phyloP scores from a whole-genome alignment of 2,329 filamentous ascomycete genomes.

The Paecilomyces fulvus region DNA sequence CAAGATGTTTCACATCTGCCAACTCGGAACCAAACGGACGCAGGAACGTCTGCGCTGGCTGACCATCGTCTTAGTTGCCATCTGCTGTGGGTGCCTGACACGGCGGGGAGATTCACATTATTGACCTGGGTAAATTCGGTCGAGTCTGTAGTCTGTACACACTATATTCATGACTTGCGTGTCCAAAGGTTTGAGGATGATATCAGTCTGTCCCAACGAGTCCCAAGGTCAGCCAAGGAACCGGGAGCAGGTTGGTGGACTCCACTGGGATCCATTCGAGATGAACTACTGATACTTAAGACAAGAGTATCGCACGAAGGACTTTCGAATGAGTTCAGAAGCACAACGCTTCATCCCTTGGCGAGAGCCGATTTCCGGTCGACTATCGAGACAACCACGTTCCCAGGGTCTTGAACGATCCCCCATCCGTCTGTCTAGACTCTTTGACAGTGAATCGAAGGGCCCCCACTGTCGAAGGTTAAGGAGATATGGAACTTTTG shows the following conservation, averaged over 20 bases:
- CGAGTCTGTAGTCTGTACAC: no score
- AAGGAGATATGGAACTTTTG: neutral
- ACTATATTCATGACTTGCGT: neutral
- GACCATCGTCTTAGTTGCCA: neutral
- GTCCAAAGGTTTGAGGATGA: neutral
- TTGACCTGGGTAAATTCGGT: no score
- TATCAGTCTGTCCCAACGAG: neutral
- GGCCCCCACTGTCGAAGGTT: neutral
- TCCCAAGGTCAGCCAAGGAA: neutral
- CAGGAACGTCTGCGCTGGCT: neutral
- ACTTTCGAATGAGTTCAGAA: neutral
- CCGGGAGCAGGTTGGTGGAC: neutral
- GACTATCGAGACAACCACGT: neutral
- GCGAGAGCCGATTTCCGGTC: neutral
- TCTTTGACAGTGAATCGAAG: neutral
- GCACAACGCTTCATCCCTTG: neutral
- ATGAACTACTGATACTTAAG: neutral
- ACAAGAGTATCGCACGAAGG: neutral
- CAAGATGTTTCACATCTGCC: neutral
- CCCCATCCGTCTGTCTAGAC: neutral
- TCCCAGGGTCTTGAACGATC: neutral
- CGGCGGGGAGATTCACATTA: neutral
- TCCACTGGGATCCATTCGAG: neutral
- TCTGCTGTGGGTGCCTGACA: neutral
- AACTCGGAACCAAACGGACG: neutral